Conservation (phyloP, 2,329 filamentous ascomycete species). For the Oidium heveae region DNA sequence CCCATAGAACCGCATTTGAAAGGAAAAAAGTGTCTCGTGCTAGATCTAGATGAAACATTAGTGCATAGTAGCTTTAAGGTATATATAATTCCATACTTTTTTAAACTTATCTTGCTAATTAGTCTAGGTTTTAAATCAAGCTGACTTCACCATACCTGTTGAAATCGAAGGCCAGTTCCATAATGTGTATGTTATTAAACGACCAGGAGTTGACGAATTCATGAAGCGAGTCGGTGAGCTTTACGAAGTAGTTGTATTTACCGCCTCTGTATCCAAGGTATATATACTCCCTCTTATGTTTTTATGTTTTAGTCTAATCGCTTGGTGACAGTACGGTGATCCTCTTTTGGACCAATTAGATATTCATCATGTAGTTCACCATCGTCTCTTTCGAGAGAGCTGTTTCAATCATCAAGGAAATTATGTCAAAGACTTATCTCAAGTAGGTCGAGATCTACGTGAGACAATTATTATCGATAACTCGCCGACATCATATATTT, state of each 20-base stretch:
- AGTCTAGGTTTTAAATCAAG: slow-evolving; percentile 72
- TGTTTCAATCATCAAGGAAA: slow-evolving; percentile 99
- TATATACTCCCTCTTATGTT: slow-evolving; percentile 5
- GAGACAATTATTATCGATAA: slow-evolving; percentile 99
- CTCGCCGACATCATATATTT: slow-evolving; percentile 96
- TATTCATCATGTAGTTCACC: slow-evolving; percentile 90
- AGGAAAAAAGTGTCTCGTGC: slow-evolving; percentile 77
- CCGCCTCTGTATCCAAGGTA: slow-evolving; percentile 93
- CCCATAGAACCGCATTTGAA: slow-evolving; percentile 54
- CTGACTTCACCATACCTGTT: slow-evolving; percentile 95
- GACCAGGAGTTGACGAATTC: slow-evolving; percentile 93
- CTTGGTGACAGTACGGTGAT: slow-evolving; percentile 53
- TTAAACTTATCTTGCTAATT: slow-evolving; percentile 1
- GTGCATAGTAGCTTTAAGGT: slow-evolving; percentile 99
- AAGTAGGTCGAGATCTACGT: slow-evolving; percentile 81
- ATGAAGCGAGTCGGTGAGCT: slow-evolving; percentile 97
- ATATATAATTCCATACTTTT: slow-evolving; percentile 11
- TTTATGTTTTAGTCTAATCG: slow-evolving; percentile 3
- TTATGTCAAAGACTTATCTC: slow-evolving; percentile 96
- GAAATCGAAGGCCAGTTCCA: slow-evolving; percentile 98
- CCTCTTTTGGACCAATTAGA: slow-evolving; percentile 88
- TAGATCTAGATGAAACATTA: slow-evolving; percentile 88
- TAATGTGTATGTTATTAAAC: slow-evolving; percentile 98
- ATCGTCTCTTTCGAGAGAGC: slow-evolving; percentile 88
- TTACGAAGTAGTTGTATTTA: slow-evolving; percentile 97